These are phyloP conservation scores for Rusavskia elegans DNA, from an alignment of 495 filamentous ascomycete species.

Conservation along the genomic window DNA sequence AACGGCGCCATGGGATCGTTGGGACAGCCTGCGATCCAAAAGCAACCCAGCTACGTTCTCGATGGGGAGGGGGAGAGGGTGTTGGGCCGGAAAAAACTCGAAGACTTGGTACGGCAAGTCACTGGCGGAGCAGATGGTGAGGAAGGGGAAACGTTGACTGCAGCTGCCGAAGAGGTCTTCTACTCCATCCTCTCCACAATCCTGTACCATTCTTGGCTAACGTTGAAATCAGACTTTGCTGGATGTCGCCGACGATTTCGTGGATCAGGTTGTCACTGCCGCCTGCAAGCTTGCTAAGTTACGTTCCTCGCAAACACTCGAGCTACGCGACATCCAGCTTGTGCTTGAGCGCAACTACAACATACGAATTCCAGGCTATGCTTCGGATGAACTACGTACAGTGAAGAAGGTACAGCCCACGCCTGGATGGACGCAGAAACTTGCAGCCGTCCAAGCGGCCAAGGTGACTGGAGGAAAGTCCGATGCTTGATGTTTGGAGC, in stretches of 20 bases:
- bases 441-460: conserved; percentile 85
- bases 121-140: conserved; percentile 61
- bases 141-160: conserved; percentile 44
- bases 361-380: conserved; percentile 90
- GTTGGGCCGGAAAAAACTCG: conserved; percentile 87
- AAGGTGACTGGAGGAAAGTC: conserved; percentile 42
- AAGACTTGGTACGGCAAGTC: conserved; percentile 87
- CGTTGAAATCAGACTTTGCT: conserved; percentile 50
- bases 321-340: conserved; percentile 87
- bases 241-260: conserved; percentile 81
- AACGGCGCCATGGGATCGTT: conserved; percentile 60
- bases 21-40: conserved; percentile 70
- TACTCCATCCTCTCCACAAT: neutral
- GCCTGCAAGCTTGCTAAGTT: conserved; percentile 89
- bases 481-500: conserved; percentile 5
- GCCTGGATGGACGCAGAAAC: conserved; percentile 79
- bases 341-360: conserved; percentile 95
- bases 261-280: conserved; percentile 71
- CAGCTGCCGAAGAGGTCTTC: conserved; percentile 80
- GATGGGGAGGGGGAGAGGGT: conserved; percentile 83
- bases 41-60: conserved; percentile 63
- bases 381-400: conserved; percentile 82
- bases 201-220: neutral
- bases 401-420: conserved; percentile 84
- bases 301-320: conserved; percentile 71